Evolutionary conservation across 106 monocot genomes (phyloP), one percentile per base, ranked within the genome.

Genomic region (Dactylorhiza incarnata): DNA sequence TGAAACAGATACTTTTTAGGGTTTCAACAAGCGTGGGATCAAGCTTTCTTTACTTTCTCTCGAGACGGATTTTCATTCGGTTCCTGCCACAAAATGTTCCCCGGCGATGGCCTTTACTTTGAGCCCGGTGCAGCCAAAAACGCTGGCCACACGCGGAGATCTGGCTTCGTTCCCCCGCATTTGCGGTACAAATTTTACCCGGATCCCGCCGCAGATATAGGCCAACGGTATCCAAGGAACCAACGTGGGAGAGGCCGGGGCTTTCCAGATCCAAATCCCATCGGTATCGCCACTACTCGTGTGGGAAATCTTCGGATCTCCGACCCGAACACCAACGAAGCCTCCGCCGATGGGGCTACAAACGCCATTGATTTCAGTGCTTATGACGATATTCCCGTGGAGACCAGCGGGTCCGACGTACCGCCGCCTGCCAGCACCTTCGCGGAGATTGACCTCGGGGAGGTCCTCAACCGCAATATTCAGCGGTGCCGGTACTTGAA

Each of bases 371-470:
- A 99, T 54, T 94, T 99, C 56, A 91, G 91, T 58, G 97, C 97
- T 5, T 99, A 99, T 47, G 97, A 99, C 54, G 97, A 99, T 73
- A 99, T 99, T 55, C 89, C 94, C 3, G 94, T 99, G 3, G 97
- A 99, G 72, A 90, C 91, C 1, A 94, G 89, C 29, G 97, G 97
- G 1, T 75, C 79, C 6, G 83, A 94, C 73, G 94, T 99, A 37
- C 94, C 97, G 5, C 85, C 89, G 0, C 84, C 97, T 0, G 97
- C 87, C 46, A 86, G 77, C 78, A 88, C 97, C 0, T 99, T 99
- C 80, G 89, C 91, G 0, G 91, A 99, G 26, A 99, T 99, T 73
- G 97, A 99, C 86, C 77, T 99, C 37, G 89, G 97, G 6, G 84
- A 83, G 29, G 87, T 83, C 7, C 73, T 99, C 74, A 94, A 94